Evolutionary conservation across 2,329 filamentous ascomycete genomes (phyloP), one percentile per base, ranked within the genome.

Genomic region (Aspergillus sp.): DNA sequence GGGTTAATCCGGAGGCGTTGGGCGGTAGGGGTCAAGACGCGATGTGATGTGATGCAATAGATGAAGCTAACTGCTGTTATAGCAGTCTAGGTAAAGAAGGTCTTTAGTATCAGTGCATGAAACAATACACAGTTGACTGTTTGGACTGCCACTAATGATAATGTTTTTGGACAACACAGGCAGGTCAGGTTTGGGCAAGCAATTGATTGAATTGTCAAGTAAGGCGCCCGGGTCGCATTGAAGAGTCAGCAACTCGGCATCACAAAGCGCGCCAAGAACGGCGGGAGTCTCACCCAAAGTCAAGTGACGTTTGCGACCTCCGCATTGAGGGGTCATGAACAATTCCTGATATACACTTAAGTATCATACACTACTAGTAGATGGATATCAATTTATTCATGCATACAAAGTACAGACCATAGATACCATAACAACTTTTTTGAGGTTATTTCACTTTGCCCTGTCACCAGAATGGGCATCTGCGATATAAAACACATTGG

Each of bases 251-350:
- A 44, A 30, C 44, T 24, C 37, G 34, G 52, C 24, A 37, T 27
- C 40, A 42, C 27, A 49, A 54, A 51, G 50, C 33, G 33, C 46
- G 54, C 58, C 47, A 60, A 60, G 58, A 45, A 30, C 27, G 8
- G 8, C 9, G 27, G 9, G 27, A 30, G 27, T 11, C 27, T 30
- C 11, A 20, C 27, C 11, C n/a, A 20, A 19, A 50, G 27, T 51
- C 17, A 30, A 20, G 49, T 51, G 49, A 51, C 39, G 39, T 51
- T 50, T 24, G 19, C 33, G 48, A n/a, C 34, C 4, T 22, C 17
- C 2, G n/a, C 13, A 17, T n/a, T n/a, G 27, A 37, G 34, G 13
- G 34, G 34, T 37, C 34, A n/a, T 37, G 13, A 37, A 37, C 34
- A 37, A 37, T 37, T 15, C 34, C 24, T 7, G 7, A 37, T 37